Evolutionary conservation across 768 basidiomycete genomes (phyloP).

Genomic region (Sporobolomyces pararoseus): DNA sequence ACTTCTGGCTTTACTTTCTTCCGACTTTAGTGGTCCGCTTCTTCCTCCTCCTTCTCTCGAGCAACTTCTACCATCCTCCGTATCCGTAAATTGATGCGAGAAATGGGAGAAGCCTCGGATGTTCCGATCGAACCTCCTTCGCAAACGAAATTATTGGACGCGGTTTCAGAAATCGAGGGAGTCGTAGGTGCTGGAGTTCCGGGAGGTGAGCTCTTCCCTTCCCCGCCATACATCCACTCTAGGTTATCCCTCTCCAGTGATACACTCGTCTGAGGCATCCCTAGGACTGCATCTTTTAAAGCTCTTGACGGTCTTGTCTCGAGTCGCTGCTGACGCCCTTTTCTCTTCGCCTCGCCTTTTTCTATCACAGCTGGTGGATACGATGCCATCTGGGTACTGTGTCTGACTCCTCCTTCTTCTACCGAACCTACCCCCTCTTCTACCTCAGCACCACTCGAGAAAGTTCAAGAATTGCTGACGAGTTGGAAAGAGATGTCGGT

Average conservation of each 20-base stretch:
- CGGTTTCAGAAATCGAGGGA: conserved; percentile 70
- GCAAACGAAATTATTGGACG: conserved; percentile 78
- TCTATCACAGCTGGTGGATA: conserved; percentile 76
- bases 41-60: neutral
- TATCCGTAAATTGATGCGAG: conserved; percentile 73
- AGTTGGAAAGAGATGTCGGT: conserved; percentile 51
- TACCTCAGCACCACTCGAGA: conserved; percentile 52
- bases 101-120: conserved; percentile 70
- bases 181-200: conserved; percentile 94
- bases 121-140: conserved; percentile 87
- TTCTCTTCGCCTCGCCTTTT: too few relatives aligned
- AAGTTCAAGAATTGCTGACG: conserved; percentile 49
- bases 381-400: conserved; percentile 91
- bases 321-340: too few relatives aligned
- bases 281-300: too few relatives aligned
- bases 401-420: conserved; percentile 59
- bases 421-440: too few relatives aligned
- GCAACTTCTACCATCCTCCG: conserved; percentile 52
- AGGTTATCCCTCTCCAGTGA: too few relatives aligned
- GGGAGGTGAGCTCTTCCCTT: conserved; percentile 75
- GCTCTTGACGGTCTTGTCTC: too few relatives aligned
- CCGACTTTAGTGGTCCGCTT: neutral
- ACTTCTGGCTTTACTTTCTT: neutral
- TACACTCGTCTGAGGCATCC: too few relatives aligned
- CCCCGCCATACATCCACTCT: too few relatives aligned